Conservation (phyloP, 1,284 basidiomycete genomes). For the Trichosporon coremiiforme region DNA sequence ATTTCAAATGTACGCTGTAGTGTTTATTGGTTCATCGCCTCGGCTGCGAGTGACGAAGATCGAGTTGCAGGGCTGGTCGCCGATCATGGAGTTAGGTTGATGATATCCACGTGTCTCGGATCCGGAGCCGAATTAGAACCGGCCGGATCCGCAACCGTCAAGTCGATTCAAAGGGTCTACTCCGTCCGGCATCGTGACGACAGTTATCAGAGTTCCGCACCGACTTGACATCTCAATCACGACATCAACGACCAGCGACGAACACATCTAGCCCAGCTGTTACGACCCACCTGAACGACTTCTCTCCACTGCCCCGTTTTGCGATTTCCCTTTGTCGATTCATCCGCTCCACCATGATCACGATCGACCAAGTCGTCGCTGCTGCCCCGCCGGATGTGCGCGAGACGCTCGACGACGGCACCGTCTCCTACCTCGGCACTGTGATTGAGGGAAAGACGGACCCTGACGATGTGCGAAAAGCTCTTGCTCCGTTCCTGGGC, state of each 20-base stretch:
- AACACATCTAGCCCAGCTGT: too few relatives aligned
- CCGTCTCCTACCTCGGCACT: conserved; percentile 23
- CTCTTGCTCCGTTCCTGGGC: conserved; percentile 30
- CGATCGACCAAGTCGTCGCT: conserved; percentile 27
- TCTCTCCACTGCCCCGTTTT: too few relatives aligned
- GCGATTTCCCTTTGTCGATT: too few relatives aligned
- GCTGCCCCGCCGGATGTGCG: conserved; percentile 26
- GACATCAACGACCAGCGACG: background rate
- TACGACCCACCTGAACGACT: too few relatives aligned
- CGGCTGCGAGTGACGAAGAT: too few relatives aligned
- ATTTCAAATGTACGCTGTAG: conserved; percentile 5
- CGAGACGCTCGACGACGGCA: conserved; percentile 29
- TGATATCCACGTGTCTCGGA: conserved; percentile 8
- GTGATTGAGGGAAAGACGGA: conserved; percentile 20
- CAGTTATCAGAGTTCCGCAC: background rate
- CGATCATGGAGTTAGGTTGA: background rate
- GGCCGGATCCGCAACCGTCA: background rate
- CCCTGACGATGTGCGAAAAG: conserved; percentile 19
- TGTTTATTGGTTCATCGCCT: too few relatives aligned
- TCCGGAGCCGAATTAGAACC: background rate
- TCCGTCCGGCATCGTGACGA: background rate
- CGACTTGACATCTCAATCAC: background rate
- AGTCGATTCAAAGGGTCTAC: background rate
- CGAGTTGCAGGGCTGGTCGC: too few relatives aligned
- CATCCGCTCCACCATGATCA: conserved; percentile 18